Percentiles rank a stretch among this genome's conserved stretches.
Evolutionary conservation across 768 basidiomycete species (phyloP).

Genomic region (Sporobolomyces roseus): DNA sequence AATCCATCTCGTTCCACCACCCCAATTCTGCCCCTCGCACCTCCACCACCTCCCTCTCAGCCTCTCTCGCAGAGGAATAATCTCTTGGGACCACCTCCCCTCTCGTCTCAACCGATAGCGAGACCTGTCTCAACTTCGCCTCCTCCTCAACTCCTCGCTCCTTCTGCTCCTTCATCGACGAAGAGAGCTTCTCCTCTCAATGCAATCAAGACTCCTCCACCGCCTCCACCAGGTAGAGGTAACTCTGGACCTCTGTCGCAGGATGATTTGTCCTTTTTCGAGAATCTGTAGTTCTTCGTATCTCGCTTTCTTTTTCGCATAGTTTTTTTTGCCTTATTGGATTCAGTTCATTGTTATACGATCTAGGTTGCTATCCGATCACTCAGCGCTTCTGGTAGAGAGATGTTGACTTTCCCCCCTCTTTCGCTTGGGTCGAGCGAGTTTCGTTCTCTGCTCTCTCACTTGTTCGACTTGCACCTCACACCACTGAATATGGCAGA

Average conservation of each 20-base stretch:
- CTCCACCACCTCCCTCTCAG: slow-evolving; percentile 35
- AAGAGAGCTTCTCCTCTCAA: background rate
- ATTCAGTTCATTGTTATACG: background rate
- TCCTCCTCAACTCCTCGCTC: slow-evolving; percentile 13
- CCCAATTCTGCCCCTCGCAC: slow-evolving; percentile 32
- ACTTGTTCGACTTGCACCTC: background rate
- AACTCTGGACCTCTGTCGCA: slow-evolving; percentile 23
- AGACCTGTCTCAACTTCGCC: background rate
- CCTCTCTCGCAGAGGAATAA: slow-evolving; percentile 16
- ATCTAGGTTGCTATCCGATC: no score
- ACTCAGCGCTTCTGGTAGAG: no score
- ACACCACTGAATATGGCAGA: background rate
- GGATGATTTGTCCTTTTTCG: slow-evolving; percentile 38
- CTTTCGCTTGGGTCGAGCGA: background rate
- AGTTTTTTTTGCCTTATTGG: background rate
- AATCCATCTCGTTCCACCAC: slow-evolving; percentile 16
- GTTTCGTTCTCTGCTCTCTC: background rate
- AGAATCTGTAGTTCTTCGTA: slow-evolving; percentile 18
- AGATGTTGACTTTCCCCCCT: background rate
- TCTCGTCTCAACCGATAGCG: background rate
- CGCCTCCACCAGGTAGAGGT: background rate
- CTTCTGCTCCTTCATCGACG: background rate
- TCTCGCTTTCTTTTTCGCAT: background rate
- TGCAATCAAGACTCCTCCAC: background rate
- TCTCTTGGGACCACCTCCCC: background rate